These are phyloP conservation scores for Cercospora canescens DNA, from an alignment of 2,329 filamentous ascomycete genomes.

Conservation along the genomic window DNA sequence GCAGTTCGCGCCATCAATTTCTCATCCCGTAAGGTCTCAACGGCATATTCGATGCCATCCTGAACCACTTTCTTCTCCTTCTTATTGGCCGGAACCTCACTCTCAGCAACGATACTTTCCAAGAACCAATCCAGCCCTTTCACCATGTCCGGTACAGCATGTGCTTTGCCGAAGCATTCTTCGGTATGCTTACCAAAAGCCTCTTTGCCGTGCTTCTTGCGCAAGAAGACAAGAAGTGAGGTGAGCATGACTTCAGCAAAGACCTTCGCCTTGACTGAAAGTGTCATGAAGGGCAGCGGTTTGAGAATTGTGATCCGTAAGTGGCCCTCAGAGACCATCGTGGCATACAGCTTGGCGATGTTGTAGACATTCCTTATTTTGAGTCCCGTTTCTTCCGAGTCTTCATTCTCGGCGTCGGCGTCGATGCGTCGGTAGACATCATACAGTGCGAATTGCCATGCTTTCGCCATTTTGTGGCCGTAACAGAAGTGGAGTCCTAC, in stretches of 20 bases:
- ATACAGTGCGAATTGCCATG: slow-evolving; percentile 86
- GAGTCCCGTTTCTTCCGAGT: slow-evolving; percentile 56
- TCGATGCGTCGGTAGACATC: slow-evolving; percentile 74
- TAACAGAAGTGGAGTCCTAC: slow-evolving; percentile 77
- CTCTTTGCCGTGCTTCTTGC: slow-evolving; percentile 40
- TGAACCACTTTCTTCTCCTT: slow-evolving; percentile 54
- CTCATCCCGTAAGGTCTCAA: slow-evolving; percentile 26
- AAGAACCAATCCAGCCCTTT: slow-evolving; percentile 79
- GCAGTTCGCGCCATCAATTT: neutral
- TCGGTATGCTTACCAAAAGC: slow-evolving; percentile 59
- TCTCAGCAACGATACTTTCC: slow-evolving; percentile 70
- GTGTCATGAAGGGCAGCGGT: slow-evolving; percentile 74
- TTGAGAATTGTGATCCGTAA: slow-evolving; percentile 60
- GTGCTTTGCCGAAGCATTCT: slow-evolving; percentile 66
- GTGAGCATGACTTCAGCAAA: slow-evolving; percentile 83
- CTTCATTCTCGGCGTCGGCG: slow-evolving; percentile 60
- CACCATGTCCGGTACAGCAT: slow-evolving; percentile 66
- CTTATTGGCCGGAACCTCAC: slow-evolving; percentile 52
- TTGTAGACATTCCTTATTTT: slow-evolving; percentile 64
- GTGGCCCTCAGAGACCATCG: slow-evolving; percentile 60
- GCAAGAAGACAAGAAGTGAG: slow-evolving; percentile 62
- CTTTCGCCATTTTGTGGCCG: slow-evolving; percentile 72
- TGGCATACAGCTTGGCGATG: slow-evolving; percentile 66
- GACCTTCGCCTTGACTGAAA: slow-evolving; percentile 72
- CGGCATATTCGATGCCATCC: slow-evolving; percentile 41